Evolutionary conservation across 352 stramenopile genomes (phyloP).

Genomic region (Phytophthora ohioensis): DNA sequence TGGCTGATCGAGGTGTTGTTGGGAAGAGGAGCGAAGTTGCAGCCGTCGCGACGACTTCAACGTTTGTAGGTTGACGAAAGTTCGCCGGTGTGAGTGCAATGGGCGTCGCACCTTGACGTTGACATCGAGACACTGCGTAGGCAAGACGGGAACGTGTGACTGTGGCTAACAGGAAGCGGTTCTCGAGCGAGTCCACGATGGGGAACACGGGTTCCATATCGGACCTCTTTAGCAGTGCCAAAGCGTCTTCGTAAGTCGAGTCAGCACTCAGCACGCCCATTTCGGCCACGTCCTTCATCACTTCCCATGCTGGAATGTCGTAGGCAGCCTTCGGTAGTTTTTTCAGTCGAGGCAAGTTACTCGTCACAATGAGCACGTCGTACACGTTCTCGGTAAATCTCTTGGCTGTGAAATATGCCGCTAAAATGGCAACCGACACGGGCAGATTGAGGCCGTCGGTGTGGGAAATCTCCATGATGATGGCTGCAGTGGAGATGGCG

Average conservation of each 20-base stretch:
- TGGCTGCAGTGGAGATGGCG: conserved; percentile 93
- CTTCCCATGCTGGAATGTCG: conserved; percentile 85
- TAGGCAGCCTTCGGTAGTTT: conserved; percentile 88
- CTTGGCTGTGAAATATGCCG: conserved; percentile 92
- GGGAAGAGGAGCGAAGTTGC: conserved; percentile 46
- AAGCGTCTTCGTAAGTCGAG: conserved; percentile 72
- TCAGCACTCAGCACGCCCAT: conserved; percentile 75
- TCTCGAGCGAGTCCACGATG: conserved; percentile 75
- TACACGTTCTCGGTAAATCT: conserved; percentile 93
- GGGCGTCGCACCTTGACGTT: conserved; percentile 31
- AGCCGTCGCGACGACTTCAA: conserved; percentile 13
- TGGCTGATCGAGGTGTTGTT: conserved; percentile 27
- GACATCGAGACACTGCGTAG: conserved; percentile 66
- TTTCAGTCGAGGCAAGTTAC: conserved; percentile 75
- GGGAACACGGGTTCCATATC: conserved; percentile 77
- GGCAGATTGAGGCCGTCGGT: conserved; percentile 88
- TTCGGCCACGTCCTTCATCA: conserved; percentile 81
- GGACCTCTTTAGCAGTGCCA: conserved; percentile 49
- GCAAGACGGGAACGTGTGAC: conserved; percentile 66
- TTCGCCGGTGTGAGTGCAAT: conserved; percentile 26
- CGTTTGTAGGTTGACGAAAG: conserved; percentile 17
- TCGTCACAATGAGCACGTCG: conserved; percentile 90
- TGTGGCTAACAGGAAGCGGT: conserved; percentile 72
- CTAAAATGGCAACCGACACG: conserved; percentile 89
- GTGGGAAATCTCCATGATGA: conserved; percentile 94